Conservation (phyloP, 169 alveolate species). For the Theileria parva region DNA sequence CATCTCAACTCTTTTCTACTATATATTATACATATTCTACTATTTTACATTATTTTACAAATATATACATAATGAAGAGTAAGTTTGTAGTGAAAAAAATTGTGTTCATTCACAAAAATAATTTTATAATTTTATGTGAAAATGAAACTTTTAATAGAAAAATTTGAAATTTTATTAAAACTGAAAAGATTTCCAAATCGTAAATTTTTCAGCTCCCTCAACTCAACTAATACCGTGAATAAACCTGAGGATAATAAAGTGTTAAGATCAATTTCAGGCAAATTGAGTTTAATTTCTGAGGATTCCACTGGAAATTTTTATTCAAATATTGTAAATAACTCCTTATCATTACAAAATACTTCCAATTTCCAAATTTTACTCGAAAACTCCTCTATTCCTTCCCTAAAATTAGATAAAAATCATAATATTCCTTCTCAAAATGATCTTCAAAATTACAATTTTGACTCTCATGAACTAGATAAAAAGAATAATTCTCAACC, state of each 20-base stretch:
- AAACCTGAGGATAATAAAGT: background rate
- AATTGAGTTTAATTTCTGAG: background rate
- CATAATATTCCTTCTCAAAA: background rate
- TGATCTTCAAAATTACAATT: background rate
- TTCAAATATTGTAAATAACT: background rate
- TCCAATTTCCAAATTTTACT: background rate
- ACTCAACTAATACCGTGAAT: too few relatives aligned
- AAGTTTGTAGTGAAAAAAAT: background rate
- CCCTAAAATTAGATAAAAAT: background rate
- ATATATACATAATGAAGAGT: background rate
- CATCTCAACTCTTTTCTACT: conserved; percentile 36
- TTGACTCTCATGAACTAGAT: background rate
- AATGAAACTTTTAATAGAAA: too few relatives aligned
- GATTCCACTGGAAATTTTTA: background rate
- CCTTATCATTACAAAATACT: background rate
- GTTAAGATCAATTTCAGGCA: conserved; percentile 11
- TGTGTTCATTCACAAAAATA: too few relatives aligned
- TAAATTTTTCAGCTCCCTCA: background rate
- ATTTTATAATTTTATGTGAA: too few relatives aligned
- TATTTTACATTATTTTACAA: background rate
- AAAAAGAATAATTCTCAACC: background rate
- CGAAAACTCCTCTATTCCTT: background rate
- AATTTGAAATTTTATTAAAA: too few relatives aligned
- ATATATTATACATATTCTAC: background rate
- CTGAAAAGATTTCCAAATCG: too few relatives aligned